Base-by-base conservation (phyloP, 2,329 filamentous ascomycete species). In the Penicillium sp. region DNA sequence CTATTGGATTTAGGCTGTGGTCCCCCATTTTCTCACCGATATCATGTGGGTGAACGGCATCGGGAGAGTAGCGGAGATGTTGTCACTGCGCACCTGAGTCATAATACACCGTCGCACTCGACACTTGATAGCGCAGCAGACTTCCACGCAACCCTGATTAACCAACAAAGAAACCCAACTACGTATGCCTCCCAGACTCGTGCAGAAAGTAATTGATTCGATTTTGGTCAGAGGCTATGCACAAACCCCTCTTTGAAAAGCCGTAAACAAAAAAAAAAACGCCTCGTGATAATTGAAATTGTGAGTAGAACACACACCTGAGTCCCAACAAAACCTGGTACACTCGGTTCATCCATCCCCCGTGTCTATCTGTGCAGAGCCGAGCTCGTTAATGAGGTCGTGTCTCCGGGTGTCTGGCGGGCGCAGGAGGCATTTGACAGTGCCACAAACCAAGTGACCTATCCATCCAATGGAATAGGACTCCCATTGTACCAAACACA, bases 191-290 rank as follows among this genome's bases (percentile, higher is more conserved):
- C 43, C 8, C 21, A 19, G 1, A 54, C 21, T 44, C 5, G 53
- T 50, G 53, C 33, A 53, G 23, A 48, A 33, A 48, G 55, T 53
- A 64, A 47, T 61, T 59, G 58, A 59, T 61, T 62, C 47, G 44
- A 59, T 59, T 61, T 57, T 62, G 58, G 60, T 57, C 56, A 56
- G 40, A 36, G 55, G 56, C 51, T 60, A 65, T 62, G 60, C 63
- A 65, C 61, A 56, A 60, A 61, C 56, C 51, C 53, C 51, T 55
- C 55, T 60, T 47, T 51, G 51, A 57, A 59, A 59, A 49, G 48
- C 50, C 55, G 54, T 50, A 47, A 61, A 57, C 55, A 59, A 59
- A 49, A 5, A 54, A 64, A 64, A 59, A 46, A 5, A 54, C 62
- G 62, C 62, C 60, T 61, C 55, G 46, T 62, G 60, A 58, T 48